These are phyloP conservation scores for Apiospora arundinis DNA, from an alignment of 2,329 filamentous ascomycete species.

Conservation along the genomic window DNA sequence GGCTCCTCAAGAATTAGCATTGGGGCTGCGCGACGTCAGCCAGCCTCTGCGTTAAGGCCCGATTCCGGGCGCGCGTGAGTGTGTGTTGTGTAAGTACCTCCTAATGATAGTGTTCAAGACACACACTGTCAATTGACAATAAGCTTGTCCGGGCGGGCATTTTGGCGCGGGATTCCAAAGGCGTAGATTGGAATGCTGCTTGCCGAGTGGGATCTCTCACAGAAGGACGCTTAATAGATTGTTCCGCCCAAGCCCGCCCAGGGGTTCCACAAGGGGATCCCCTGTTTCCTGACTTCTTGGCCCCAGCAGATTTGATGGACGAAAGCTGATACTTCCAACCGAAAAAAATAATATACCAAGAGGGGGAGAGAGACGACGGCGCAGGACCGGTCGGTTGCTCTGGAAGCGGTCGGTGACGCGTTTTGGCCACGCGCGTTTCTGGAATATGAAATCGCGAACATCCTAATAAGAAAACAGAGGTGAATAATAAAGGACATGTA, in stretches of 20 bases:
- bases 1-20: not conserved
- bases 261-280: not conserved
- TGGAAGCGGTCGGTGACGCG: conserved; percentile 2
- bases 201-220: not conserved
- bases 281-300: not conserved
- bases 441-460: not conserved
- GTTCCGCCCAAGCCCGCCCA: not conserved
- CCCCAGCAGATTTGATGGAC: not conserved
- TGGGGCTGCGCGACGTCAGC: conserved; percentile 3
- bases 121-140: not conserved
- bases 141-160: not conserved
- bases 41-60: not conserved
- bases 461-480: conserved; percentile 14
- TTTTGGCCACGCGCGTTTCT: not conserved
- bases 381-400: not conserved
- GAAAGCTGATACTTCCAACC: not conserved
- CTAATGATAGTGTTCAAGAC: not conserved
- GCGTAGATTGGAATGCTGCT: conserved; percentile 11
- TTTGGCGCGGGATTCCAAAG: not conserved
- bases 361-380: too few relatives aligned
- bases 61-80: not conserved
- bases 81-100: too few relatives aligned
- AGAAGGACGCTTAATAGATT: not conserved
- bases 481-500: not conserved
- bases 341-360: too few relatives aligned